Base-by-base conservation (phyloP, 306 rosid species). In the Fragaria ananassa region DNA sequence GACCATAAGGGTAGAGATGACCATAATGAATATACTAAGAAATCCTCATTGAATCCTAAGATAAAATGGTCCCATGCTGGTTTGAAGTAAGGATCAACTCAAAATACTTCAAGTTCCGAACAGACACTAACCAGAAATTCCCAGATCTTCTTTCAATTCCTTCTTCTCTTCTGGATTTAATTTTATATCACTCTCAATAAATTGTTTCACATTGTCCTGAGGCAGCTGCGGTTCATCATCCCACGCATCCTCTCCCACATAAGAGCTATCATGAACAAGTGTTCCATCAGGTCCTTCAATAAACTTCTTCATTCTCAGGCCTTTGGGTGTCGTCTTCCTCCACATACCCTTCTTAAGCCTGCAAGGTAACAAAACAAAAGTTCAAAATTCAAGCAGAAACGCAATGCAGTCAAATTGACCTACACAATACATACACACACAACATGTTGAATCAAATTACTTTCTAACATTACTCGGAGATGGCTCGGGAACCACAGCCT, bases 201-300 rank as follows among this genome's bases (percentile, higher is more conserved):
- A 81, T 83, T 88, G 88, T 49, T 88, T 86, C 61, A 92, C 83
- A 76, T 74, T 81, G 66, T 90, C 92, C 79, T 77, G 88, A 47
- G 85, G 85, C 76, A 66, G 70, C 81, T 84, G 90, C 50, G 42
- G 84, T 73, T 89, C 97, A 84, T 89, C 92, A 83, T 85, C 89
- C 97, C 97, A 95, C 78, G 99, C 99, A 88, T 92, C 91, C 89
- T 95, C 99, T 81, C 99, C 97, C 77, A 90, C 87, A 81, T 83
- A 95, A 72, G 96, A 85, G 83, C 84, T 82, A 86, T 95, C 99
- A 83, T 83, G 95, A 72, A 92, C 87, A 79, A 89, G 83, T 25
- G 92, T 87, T 82, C 98, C 97, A 81, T 88, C 92, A 68, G 96
- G 92, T 81, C 91, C 81, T 88, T 92, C 96, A 78, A 91, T 76